These are phyloP conservation scores for Pinus albicaulis DNA, from an alignment of 75 land plant species.

Conservation along the genomic window DNA sequence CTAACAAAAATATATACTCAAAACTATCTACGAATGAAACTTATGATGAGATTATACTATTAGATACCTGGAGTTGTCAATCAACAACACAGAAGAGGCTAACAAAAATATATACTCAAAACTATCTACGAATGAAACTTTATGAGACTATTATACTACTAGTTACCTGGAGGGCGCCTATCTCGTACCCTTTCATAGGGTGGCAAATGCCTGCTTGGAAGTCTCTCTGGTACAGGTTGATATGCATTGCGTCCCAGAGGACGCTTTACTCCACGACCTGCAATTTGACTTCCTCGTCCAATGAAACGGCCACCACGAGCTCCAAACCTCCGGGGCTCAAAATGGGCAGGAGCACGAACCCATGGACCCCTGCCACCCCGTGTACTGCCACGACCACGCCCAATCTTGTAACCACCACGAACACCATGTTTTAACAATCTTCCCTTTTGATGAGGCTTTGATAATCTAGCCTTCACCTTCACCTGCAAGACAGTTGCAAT, in stretches of 20 bases:
- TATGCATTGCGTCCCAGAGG: conserved; percentile 9
- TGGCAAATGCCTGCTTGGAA: conserved; percentile 11
- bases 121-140: not conserved
- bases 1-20: not conserved
- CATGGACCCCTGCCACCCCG: conserved; percentile 10
- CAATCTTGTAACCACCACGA: conserved; percentile 47
- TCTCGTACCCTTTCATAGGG: conserved; percentile 46
- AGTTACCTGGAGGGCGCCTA: conserved; percentile 46
- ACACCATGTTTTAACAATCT: conserved; percentile 43
- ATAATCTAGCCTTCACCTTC: conserved; percentile 77
- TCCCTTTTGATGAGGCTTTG: conserved; percentile 73
- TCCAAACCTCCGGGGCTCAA: conserved; percentile 7
- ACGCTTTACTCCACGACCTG: conserved; percentile 15
- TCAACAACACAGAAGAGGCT: not conserved
- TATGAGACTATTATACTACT: not conserved
- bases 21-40: not conserved
- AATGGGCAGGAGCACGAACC: conserved; percentile 19
- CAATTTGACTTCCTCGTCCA: conserved; percentile 17
- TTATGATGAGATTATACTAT: not conserved
- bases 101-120: not conserved
- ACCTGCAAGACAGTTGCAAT: conserved; percentile 29
- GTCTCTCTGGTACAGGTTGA: conserved; percentile 10
- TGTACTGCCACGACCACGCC: conserved; percentile 21
- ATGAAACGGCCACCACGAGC: conserved; percentile 15
- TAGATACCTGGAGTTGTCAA: too few species aligned